A percentile compares a stretch with the other conserved stretches of the same genome.
Conservation (phyloP, 2,329 filamentous ascomycete species). For the Ophiocordyceps camponoti-leonardi region DNA sequence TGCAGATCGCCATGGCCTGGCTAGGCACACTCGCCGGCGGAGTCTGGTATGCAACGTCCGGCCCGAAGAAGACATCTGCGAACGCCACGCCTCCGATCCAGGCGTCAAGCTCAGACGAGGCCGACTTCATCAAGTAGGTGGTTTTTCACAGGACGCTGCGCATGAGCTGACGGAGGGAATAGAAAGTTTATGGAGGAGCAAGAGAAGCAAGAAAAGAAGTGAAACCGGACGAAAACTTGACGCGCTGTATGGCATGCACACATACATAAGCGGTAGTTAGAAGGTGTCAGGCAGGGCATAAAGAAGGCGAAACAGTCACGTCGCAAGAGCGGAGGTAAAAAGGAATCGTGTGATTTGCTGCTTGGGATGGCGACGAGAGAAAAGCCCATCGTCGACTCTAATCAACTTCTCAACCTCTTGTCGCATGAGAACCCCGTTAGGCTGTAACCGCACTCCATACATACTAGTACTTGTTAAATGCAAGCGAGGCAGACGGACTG, state of each 20-base stretch:
- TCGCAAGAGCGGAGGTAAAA: no score
- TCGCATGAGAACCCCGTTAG: no score
- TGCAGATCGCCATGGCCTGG: constrained; percentile 39
- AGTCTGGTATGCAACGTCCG: constrained; percentile 23
- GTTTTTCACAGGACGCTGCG: constrained; percentile 7
- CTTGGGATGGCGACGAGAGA: no score
- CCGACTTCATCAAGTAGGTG: constrained; percentile 47
- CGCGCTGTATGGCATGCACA: not conserved
- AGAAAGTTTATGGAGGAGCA: constrained; percentile 24
- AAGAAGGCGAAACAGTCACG: no score
- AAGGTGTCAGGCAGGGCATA: no score
- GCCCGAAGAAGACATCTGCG: constrained; percentile 27
- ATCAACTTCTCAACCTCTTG: no score
- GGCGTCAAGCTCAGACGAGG: constrained; percentile 43
- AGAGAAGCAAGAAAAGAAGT: constrained; percentile 19
- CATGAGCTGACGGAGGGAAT: constrained; percentile 8
- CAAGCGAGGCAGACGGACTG: not conserved
- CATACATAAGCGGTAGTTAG: no score
- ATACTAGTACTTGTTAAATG: not conserved
- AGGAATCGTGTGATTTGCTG: no score
- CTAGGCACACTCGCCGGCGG: constrained; percentile 34
- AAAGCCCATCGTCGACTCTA: no score
- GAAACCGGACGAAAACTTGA: not conserved
- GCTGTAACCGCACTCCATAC: no score
- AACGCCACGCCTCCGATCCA: constrained; percentile 39